Percentiles rank a stretch among this genome's conserved stretches.
Conservation (phyloP, 768 basidiomycete genomes). For the Collybia nuda region DNA sequence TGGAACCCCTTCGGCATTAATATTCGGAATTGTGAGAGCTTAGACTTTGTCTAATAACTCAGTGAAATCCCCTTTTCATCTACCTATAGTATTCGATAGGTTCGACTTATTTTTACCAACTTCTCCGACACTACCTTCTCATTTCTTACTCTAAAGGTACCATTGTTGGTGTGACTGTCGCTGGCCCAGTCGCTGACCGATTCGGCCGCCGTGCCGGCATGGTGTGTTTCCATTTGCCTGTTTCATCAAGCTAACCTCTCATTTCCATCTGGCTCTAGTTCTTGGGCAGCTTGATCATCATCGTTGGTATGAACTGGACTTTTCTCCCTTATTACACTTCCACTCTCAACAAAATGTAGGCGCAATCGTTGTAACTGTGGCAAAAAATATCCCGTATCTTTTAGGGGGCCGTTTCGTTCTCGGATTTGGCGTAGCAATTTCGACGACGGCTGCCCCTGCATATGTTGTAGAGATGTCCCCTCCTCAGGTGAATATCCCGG, state of each 20-base stretch:
- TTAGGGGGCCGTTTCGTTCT: conserved; percentile 52
- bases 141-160: conserved; percentile 18
- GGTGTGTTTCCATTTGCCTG: conserved; percentile 24
- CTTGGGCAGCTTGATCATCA: conserved; percentile 36
- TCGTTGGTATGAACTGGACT: conserved; percentile 26
- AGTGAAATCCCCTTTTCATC: not conserved
- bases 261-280: conserved; percentile 23
- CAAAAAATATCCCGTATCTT: conserved; percentile 44
- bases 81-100: conserved; percentile 40
- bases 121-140: not conserved
- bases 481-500: conserved; percentile 34
- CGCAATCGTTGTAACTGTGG: conserved; percentile 43
- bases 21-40: conserved; percentile 41
- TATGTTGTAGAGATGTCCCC: conserved; percentile 62
- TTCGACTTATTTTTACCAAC: conserved; percentile 2
- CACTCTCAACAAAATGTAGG: conserved; percentile 25
- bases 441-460: conserved; percentile 41
- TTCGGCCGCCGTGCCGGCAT: conserved; percentile 46
- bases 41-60: not conserved
- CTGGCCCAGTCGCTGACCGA: conserved; percentile 40
- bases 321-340: not conserved
- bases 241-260: not conserved
- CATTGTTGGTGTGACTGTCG: conserved; percentile 37
- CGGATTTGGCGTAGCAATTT: conserved; percentile 52
- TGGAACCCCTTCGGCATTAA: conserved; percentile 41